phyloP scores from a whole-genome alignment of 2,329 filamentous ascomycete species.

The Fusarium acutatum region DNA sequence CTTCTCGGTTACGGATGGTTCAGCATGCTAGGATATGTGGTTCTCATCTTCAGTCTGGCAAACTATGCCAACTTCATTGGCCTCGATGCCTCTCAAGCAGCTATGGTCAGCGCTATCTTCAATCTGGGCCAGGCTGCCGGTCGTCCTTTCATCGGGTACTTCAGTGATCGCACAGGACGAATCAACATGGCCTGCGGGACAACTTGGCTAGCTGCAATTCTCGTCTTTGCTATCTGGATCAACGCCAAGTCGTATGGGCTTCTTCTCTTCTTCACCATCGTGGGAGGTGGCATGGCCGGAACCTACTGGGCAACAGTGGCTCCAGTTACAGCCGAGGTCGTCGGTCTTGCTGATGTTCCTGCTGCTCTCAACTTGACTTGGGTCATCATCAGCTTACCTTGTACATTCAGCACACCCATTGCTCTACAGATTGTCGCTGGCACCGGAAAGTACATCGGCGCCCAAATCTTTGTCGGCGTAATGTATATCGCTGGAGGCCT shows the following conservation, averaged over 20 bases:
- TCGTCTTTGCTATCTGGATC: slow-evolving; percentile 77
- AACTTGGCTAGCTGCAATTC: slow-evolving; percentile 70
- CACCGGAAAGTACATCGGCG: slow-evolving; percentile 58
- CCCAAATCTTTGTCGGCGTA: slow-evolving; percentile 67
- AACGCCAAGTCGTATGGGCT: slow-evolving; percentile 71
- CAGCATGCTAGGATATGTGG: slow-evolving; percentile 76
- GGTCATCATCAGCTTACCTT: slow-evolving; percentile 75
- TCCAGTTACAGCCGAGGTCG: slow-evolving; percentile 77
- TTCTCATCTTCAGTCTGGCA: slow-evolving; percentile 79
- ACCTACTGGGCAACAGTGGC: slow-evolving; percentile 75
- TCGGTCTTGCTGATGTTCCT: slow-evolving; percentile 74
- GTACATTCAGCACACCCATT: slow-evolving; percentile 74
- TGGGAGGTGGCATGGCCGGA: slow-evolving; percentile 76
- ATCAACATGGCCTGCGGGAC: slow-evolving; percentile 76
- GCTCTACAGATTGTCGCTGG: slow-evolving; percentile 62
- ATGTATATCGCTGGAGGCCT: slow-evolving; percentile 63
- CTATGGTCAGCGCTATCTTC: slow-evolving; percentile 76
- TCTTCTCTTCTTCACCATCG: slow-evolving; percentile 74
- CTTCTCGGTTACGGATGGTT: slow-evolving; percentile 75
- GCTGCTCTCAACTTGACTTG: slow-evolving; percentile 75
- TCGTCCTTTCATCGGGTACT: slow-evolving; percentile 75
- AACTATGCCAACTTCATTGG: slow-evolving; percentile 77
- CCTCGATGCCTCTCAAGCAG: slow-evolving; percentile 71
- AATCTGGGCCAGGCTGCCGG: slow-evolving; percentile 75
- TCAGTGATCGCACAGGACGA: slow-evolving; percentile 73